Conservation (phyloP, 2,329 filamentous ascomycete species). For the Juglanconis oblonga region DNA sequence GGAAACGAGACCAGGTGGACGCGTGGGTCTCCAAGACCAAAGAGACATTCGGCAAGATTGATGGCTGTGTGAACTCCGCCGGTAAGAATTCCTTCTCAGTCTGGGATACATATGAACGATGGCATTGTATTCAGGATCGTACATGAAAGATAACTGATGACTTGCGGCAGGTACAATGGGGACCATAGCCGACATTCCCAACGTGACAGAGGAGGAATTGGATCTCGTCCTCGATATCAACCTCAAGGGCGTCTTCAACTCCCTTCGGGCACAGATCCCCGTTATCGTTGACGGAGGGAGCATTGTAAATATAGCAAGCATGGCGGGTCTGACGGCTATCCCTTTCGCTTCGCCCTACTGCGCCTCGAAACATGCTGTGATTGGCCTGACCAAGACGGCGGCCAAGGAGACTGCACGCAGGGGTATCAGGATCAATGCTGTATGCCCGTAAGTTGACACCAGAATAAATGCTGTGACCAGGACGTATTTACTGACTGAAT, state of each 20-base stretch:
- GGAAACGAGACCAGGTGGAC: not conserved
- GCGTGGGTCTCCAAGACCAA: not conserved
- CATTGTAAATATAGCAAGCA: constrained; percentile 13
- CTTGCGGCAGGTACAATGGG: not conserved
- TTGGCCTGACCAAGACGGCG: constrained; percentile 5
- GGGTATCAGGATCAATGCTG: constrained; percentile 37
- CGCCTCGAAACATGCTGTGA: constrained; percentile 22
- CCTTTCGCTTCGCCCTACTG: constrained; percentile 25
- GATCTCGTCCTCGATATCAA: constrained; percentile 40
- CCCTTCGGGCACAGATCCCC: constrained; percentile 35
- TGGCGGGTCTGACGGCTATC: constrained; percentile 37
- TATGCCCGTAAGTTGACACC: constrained; percentile 23
- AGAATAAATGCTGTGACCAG: not conserved
- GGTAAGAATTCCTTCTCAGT: not conserved
- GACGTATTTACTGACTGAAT: not conserved
- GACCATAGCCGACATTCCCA: not conserved
- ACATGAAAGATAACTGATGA: not conserved
- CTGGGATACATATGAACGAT: not conserved
- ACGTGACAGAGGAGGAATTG: constrained; percentile 30
- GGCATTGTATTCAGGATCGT: not conserved
- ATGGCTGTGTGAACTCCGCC: not conserved
- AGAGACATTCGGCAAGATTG: not conserved
- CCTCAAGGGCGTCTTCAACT: constrained; percentile 39
- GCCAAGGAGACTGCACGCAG: constrained; percentile 31
- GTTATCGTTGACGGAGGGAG: constrained; percentile 31